Conservation (phyloP, 2,329 filamentous ascomycete species). For the Claviceps paspali region DNA sequence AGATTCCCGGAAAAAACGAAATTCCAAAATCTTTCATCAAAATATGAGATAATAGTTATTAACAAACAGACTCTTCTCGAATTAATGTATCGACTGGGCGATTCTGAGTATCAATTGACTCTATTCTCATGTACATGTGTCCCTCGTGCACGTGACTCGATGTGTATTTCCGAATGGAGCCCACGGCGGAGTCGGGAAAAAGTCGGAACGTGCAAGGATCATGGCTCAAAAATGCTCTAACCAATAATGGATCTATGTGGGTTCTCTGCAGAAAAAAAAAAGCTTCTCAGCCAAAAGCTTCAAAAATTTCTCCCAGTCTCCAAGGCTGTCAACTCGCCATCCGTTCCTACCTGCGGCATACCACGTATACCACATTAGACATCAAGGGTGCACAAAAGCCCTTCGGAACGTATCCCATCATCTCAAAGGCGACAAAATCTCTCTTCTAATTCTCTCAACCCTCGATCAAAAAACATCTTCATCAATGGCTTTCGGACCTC, state of each 20-base stretch:
- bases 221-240: background rate
- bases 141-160: constrained; percentile 1
- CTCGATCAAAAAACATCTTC: background rate
- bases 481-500: constrained; percentile 17
- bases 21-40: too few species aligned
- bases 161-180: background rate
- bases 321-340: constrained; percentile 1
- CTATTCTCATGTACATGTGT: background rate
- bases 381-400: constrained; percentile 2
- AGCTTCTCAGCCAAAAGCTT: constrained; percentile 16
- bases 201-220: constrained; percentile 6
- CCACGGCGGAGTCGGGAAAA: constrained; percentile 5
- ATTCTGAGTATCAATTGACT: too few species aligned
- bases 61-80: too few species aligned
- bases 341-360: constrained; percentile 1
- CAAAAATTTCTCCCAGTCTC: constrained; percentile 23
- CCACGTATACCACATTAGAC: constrained; percentile 9
- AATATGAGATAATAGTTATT: too few species aligned
- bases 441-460: background rate
- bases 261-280: constrained; percentile 9
- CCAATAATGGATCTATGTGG: constrained; percentile 8
- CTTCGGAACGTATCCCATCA: background rate
- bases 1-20: background rate
- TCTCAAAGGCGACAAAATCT: background rate
- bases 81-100: too few species aligned